Base-by-base conservation (phyloP, 169 alveolate genomes). In the Cryptosporidium baileyi region DNA sequence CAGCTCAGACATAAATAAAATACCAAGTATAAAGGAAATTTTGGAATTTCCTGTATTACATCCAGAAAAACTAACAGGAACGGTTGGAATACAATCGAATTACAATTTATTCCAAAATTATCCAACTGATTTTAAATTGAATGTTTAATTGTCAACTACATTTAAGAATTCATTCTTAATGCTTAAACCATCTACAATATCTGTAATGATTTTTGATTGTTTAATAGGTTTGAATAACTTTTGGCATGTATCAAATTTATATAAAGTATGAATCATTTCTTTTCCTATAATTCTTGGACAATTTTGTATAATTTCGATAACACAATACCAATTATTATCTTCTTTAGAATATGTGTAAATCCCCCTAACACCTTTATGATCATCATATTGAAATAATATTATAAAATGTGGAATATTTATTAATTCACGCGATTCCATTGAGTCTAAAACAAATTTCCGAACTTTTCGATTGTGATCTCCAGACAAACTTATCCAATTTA, bases 401-500 rank as follows among this genome's bases (percentile, higher is more conserved):
- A 74, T 43, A 32, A 74, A 74, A 40, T 74, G 85, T 30, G 67
- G 67, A 8, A 74, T 43, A 15, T 74, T 24, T 28, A 51, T 74
- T 28, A 74, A 22, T 24, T 74, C 74, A 9, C 28, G n/a, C 19
- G 85, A 74, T 15, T 74, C 47, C 67, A 74, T 74, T 36, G 85
- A 74, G 17, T 74, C 85, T 15, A 24, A n/a, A 22, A 74, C 59
- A 57, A 74, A 74, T 28, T 57, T 74, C 54, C 85, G 17, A 19
- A 74, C 43, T 34, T 24, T 57, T 32, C 40, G 49, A 54, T 74
- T 74, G 22, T 74, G 85, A 13, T 74, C 85, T 54, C 85, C 85
- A 3, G 85, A 74, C 5, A 74, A 51, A n/a, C 85, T 74, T 43
- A 74, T 57, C 85, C 85, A 74, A 57, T 52, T 74, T 24, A 74